Evolutionary conservation across 148 eudicot species (phyloP), one percentile per base, ranked within the genome.

Genomic region (Euryodendron excelsum): DNA sequence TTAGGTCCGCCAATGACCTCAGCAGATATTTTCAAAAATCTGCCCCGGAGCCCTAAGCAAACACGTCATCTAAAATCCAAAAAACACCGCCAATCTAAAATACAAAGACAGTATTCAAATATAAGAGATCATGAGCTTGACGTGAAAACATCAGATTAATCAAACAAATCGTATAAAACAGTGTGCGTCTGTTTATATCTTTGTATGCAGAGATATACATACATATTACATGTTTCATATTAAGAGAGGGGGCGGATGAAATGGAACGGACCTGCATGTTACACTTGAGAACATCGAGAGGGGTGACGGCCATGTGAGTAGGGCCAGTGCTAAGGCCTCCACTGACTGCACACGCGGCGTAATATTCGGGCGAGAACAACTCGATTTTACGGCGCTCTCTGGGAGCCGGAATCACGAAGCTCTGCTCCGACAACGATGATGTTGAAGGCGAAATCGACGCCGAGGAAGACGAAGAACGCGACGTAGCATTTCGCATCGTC

Each of bases 211-310:
- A n/a, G n/a, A n/a, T n/a, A n/a, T n/a, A n/a, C n/a, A n/a, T n/a
- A n/a, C n/a, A n/a, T n/a, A n/a, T n/a, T n/a, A n/a, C n/a, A n/a
- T n/a, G n/a, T n/a, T n/a, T n/a, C n/a, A n/a, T n/a, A n/a, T n/a
- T n/a, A n/a, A 41, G 50, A 12, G n/a, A 41, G 21, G 17, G 39
- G 39, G 60, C 1, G 30, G 28, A 36, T 37, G 47, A 59, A 9
- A 47, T 44, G 28, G 33, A 66, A 23, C 0, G 30, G 18, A 83
- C 85, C 85, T 83, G 85, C 85, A 83, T 83, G 75, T 83, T 83
- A 58, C 85, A 83, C 68, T 83, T 83, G 77, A 82, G 48, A 21
- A 82, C 12, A 79, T 82, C 85, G 34, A 82, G 79, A 33, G 85
- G 85, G 64, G 85, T 83, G 61, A 64, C 60, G 14, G 80, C 77